Conservation (phyloP, 148 eudicot species). For the Rhododendron henanense region DNA sequence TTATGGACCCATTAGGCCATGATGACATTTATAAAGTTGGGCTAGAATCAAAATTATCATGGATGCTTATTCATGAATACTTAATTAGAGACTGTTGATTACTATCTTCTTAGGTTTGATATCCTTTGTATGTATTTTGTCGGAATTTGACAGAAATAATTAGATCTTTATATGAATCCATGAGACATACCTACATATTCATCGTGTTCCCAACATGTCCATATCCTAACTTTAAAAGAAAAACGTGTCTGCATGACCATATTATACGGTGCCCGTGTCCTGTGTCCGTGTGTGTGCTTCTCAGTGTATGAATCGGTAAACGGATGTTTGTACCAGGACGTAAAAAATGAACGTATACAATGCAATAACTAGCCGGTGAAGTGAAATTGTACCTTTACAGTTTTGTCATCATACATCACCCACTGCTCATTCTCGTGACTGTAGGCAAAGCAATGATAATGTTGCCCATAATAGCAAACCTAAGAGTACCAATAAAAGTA, state of each 20-base stretch:
- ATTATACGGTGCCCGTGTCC: background rate
- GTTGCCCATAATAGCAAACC: slow-evolving; percentile 99
- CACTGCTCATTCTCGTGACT: slow-evolving; percentile 64
- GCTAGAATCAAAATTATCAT: background rate
- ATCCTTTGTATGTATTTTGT: background rate
- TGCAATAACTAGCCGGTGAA: background rate
- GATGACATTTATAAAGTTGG: no score
- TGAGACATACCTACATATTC: background rate
- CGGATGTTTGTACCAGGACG: background rate
- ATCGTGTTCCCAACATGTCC: background rate
- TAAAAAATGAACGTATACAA: background rate
- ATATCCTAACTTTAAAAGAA: background rate
- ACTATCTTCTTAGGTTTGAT: background rate
- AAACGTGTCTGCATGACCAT: background rate
- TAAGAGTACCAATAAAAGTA: slow-evolving; percentile 11
- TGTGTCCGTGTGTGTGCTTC: background rate
- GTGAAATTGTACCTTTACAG: slow-evolving; percentile 66
- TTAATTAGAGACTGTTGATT: background rate
- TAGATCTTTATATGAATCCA: background rate
- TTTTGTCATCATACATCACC: slow-evolving; percentile 97
- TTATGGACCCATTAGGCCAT: background rate
- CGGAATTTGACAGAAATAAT: background rate
- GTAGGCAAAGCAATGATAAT: slow-evolving; percentile 93
- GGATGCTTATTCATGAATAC: background rate
- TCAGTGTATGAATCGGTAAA: background rate